Evolutionary conservation across 225 moss, liverwort and hornwort genomes (phyloP), one percentile per base, ranked within the genome.

Genomic region (Climacium dendroides): DNA sequence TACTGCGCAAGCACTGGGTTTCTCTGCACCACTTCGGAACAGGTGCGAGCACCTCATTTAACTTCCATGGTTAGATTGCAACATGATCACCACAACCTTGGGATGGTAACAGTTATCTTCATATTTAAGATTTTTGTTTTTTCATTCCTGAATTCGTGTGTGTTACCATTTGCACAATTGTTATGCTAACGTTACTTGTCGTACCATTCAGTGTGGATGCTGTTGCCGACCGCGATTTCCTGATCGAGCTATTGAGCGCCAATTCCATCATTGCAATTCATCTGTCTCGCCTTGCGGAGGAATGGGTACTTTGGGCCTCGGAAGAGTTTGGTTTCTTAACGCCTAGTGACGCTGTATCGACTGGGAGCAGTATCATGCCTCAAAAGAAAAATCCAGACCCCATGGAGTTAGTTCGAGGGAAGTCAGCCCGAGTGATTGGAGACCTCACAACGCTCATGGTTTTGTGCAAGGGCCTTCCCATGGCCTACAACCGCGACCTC

Each of bases 341-440:
- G 41, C 97, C 99, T n/a, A 97, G 96, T 78, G 99, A 99, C 91
- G 94, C 96, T 71, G 99, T 99, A 59, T 99, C 99, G 59, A 99
- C 99, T 57, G 99, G 99, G 79, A 99, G 99, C 85, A 99, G 99
- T 84, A 99, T 99, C 45, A 99, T 99, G 99, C 99, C 99, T 57
- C 99, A 99, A 89, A 99, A 99, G 90, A 99, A 99, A 87, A 99
- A 99, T 85, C 99, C 99, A 7, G 97, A 97, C 88, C 99, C 99
- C 23, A 99, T 99, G 99, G 99, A 99, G 89, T 86, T 99, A 52
- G 99, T 99, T 35, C 97, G 99, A 55, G 99, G 99, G 35, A 99
- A 99, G 88, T 97, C 97, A 16, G 99, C 95, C 71, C 96, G 99
- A 83, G 95, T 99, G 65, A 99, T 99, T 43, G 99, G 97, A 80